Percentiles rank a stretch among this genome's conserved stretches.
These are phyloP conservation scores for Aspergillus udagawae DNA, from an alignment of 2,329 filamentous ascomycete species.

Conservation along the genomic window DNA sequence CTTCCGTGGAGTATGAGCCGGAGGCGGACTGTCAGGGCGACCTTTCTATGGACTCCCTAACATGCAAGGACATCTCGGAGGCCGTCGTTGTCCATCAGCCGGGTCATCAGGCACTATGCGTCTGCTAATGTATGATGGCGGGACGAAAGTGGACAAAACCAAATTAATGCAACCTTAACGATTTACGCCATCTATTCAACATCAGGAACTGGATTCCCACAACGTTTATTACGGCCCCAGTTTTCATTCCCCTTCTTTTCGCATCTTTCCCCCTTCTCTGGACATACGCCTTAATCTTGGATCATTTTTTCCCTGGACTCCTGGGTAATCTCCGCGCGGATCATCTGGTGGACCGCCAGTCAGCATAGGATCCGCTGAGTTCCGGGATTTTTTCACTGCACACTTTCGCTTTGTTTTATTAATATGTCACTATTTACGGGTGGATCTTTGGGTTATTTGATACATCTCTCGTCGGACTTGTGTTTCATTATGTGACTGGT, in stretches of 20 bases:
- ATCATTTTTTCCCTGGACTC: slow-evolving; percentile 7
- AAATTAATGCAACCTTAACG: slow-evolving; percentile 17
- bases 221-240: neutral
- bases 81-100: slow-evolving; percentile 26
- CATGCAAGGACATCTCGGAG: slow-evolving; percentile 25
- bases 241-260: neutral
- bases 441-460: neutral
- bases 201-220: neutral
- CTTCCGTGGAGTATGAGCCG: slow-evolving; percentile 30
- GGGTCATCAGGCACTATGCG: slow-evolving; percentile 23
- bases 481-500: slow-evolving; percentile 1
- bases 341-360: neutral
- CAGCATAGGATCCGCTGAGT: neutral
- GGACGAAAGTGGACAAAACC: slow-evolving; percentile 3
- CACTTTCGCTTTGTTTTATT: slow-evolving; percentile 9
- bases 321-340: slow-evolving; percentile 8
- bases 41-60: slow-evolving; percentile 24
- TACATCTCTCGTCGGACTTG: slow-evolving; percentile 7
- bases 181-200: slow-evolving; percentile 4
- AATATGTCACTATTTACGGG: slow-evolving; percentile 7
- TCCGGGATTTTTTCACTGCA: slow-evolving; percentile 4
- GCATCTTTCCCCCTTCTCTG: slow-evolving; percentile 10
- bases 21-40: slow-evolving; percentile 28
- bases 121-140: slow-evolving; percentile 19
- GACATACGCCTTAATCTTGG: slow-evolving; percentile 14